Conservation (phyloP, 202 grass and related monocot genomes). For the Setaria viridis region DNA sequence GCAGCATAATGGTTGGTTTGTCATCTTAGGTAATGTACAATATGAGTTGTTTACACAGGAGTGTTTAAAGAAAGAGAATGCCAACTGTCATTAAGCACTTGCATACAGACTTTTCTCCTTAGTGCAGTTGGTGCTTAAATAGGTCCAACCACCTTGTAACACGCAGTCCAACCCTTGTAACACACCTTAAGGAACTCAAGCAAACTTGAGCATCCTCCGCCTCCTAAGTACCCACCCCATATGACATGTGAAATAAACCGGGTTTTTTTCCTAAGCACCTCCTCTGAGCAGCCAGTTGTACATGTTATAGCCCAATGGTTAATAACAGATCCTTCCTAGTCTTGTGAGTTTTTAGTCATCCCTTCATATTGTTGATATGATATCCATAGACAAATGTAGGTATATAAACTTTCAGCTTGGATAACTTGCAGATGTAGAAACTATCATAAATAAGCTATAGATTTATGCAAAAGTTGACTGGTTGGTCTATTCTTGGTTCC, state of each 20-base stretch:
- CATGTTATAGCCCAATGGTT: background rate
- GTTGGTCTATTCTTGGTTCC: background rate
- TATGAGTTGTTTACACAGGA: background rate
- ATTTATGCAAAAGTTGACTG: background rate
- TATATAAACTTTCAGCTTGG: background rate
- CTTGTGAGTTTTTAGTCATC: background rate
- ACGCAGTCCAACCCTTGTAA: too few species aligned
- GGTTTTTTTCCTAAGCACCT: background rate
- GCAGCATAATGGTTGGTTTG: background rate
- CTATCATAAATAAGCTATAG: background rate
- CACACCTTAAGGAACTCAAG: background rate
- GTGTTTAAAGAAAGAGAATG: background rate
- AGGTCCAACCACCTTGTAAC: too few species aligned
- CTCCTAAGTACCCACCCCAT: background rate
- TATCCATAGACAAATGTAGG: background rate
- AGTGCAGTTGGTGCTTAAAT: background rate
- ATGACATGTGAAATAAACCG: background rate
- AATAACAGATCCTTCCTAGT: background rate
- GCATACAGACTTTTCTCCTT: background rate
- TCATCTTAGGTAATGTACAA: background rate
- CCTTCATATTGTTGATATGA: background rate
- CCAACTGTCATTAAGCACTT: background rate
- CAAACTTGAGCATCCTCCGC: background rate
- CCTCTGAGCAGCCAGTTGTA: background rate
- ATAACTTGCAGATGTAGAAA: background rate